Base-by-base conservation (phyloP, 192 early-diverging fungal species). In the Coemansia sp. region DNA sequence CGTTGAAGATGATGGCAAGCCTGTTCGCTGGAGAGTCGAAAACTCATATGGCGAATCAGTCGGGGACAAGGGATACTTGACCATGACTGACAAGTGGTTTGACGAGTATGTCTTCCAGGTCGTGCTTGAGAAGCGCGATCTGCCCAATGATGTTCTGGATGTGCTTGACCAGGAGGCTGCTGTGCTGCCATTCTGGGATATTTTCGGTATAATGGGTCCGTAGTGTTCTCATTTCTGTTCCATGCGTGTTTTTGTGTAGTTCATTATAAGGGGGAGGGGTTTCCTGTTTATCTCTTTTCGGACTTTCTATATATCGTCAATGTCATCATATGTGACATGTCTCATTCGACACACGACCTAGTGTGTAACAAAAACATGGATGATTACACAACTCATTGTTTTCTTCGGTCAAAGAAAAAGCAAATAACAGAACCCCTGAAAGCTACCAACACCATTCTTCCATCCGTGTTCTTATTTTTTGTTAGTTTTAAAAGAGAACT, bases 11-110 rank as follows among this genome's bases (percentile, higher is more conserved):
- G 32, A 84, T 59, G 89, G 74, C 57, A 80, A 87, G 63, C 81
- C 87, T 39, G 75, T 91, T 61, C 87, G 91, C 54, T 93, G 91
- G 91, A 69, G 90, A 11, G 86, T 91, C 49, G 89, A 93, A 65
- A 91, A 93, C 82, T 84, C 81, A 39, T 88, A 88, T 88, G 88
- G 91, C 53, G 77, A 84, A 46, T 70, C 71, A 63, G 72, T 74
- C 10, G 91, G 91, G 57, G 85, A 88, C 56, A 91, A 88, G 76
- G 91, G 91, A 1, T 93, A 90, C 72, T 80, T 88, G 70, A 84
- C 86, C 17, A 90, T 93, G 91, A 82, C 86, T 16, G 90, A 93
- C 75, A 77, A 75, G 9, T 93, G 91, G 91, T 93, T 93, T 71
- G 74, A 69, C 38, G 86, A 91, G 75, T 93, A 85, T 84, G 88